These are phyloP conservation scores for Gamsiella multidivaricata DNA, from an alignment of 192 early-diverging fungal species.

Conservation along the genomic window DNA sequence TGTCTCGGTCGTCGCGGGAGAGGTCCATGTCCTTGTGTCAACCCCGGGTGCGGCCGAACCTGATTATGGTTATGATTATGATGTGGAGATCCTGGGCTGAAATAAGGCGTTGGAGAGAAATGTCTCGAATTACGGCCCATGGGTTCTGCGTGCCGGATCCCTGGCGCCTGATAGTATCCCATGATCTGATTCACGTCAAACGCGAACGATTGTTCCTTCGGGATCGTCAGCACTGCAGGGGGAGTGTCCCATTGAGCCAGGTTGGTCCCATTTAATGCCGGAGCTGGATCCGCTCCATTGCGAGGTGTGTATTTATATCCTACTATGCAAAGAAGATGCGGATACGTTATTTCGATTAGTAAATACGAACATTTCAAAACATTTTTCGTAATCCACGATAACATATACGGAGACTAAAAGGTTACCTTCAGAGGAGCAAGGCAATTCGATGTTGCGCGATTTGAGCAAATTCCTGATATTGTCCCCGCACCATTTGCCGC, in stretches of 20 bases:
- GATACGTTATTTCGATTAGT: no score
- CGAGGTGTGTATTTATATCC: slow-evolving; percentile 36
- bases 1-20: slow-evolving; percentile 45
- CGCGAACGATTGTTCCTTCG: slow-evolving; percentile 45
- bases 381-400: neutral
- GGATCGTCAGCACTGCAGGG: neutral
- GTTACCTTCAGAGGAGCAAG: slow-evolving; percentile 47
- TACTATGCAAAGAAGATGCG: neutral
- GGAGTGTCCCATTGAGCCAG: slow-evolving; percentile 10
- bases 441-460: slow-evolving; percentile 43
- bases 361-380: neutral
- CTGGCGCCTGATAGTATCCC: slow-evolving; percentile 41
- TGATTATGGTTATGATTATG: slow-evolving; percentile 32
- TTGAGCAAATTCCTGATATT: slow-evolving; percentile 48
- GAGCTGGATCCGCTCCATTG: slow-evolving; percentile 17
- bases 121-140: slow-evolving; percentile 38
- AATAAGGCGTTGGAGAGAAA: slow-evolving; percentile 51
- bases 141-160: slow-evolving; percentile 24
- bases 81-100: slow-evolving; percentile 31
- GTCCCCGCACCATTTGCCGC: slow-evolving; percentile 45
- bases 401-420: neutral
- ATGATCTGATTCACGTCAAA: slow-evolving; percentile 53
- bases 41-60: slow-evolving; percentile 32
- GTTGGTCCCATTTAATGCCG: slow-evolving; percentile 2
- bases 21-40: slow-evolving; percentile 44